A percentile compares a stretch with the other conserved stretches of the same genome.
Evolutionary conservation across 148 eudicot genomes (phyloP).

Genomic region (Persicaria tinctoria): DNA sequence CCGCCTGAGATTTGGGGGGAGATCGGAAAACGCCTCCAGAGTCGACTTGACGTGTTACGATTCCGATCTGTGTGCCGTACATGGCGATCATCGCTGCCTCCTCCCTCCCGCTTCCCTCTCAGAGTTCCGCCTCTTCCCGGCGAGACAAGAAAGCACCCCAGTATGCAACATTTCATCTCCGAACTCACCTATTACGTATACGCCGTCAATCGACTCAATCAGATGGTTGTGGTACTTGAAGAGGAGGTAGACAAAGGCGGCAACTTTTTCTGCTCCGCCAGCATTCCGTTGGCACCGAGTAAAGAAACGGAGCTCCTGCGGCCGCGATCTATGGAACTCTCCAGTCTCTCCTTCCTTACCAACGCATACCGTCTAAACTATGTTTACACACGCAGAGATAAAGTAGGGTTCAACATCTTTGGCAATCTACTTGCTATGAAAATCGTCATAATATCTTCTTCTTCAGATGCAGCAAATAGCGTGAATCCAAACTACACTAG

Average conservation of each 20-base stretch:
- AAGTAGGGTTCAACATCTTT: neutral
- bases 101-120: constrained; percentile 2
- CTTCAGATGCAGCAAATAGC: too few species aligned
- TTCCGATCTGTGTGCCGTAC: neutral
- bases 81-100: neutral
- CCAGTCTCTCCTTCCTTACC: neutral
- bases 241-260: neutral
- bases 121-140: neutral
- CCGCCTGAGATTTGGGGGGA: neutral
- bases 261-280: neutral
- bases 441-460: neutral
- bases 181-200: neutral
- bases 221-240: neutral
- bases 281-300: neutral
- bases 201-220: neutral
- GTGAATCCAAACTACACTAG: neutral
- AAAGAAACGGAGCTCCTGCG: neutral
- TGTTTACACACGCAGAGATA: neutral
- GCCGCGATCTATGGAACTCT: neutral
- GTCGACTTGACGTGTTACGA: neutral
- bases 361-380: neutral
- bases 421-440: neutral
- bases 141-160: neutral
- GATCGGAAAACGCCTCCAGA: neutral
- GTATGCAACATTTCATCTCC: neutral